Conservation (phyloP, 345 rosid genomes). For the Eucalyptus urophylla region DNA sequence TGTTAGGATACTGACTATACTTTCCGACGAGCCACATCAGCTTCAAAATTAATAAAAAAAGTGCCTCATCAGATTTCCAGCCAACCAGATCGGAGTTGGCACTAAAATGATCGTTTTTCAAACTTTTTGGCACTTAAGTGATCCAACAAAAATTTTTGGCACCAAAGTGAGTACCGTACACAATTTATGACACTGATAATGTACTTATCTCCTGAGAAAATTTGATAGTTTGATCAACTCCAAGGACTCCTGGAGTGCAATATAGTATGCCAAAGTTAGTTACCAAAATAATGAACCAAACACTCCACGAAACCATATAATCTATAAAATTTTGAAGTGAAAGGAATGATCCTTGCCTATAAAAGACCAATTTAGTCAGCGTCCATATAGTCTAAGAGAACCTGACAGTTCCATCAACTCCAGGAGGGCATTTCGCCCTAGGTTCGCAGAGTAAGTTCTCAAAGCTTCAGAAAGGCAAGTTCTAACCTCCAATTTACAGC, state of each 20-base stretch:
- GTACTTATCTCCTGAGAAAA: not conserved
- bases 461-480: not conserved
- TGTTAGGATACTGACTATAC: no score
- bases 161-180: no score
- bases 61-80: no score
- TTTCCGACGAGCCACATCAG: no score
- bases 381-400: not conserved
- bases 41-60: no score
- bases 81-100: no score
- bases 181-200: no score
- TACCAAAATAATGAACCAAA: not conserved
- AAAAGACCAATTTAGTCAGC: not conserved
- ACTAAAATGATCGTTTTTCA: no score
- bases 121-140: no score
- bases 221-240: not conserved
- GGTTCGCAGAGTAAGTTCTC: not conserved
- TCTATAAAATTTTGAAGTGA: not conserved
- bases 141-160: no score
- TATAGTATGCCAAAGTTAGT: not conserved
- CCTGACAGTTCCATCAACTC: not conserved
- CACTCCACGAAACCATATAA: not conserved
- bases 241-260: not conserved
- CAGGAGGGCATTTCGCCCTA: not conserved
- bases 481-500: not conserved
- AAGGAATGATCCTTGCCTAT: not conserved